Evolutionary conservation across 129 eudicot species (phyloP).

Genomic region (Glebionis coronaria): DNA sequence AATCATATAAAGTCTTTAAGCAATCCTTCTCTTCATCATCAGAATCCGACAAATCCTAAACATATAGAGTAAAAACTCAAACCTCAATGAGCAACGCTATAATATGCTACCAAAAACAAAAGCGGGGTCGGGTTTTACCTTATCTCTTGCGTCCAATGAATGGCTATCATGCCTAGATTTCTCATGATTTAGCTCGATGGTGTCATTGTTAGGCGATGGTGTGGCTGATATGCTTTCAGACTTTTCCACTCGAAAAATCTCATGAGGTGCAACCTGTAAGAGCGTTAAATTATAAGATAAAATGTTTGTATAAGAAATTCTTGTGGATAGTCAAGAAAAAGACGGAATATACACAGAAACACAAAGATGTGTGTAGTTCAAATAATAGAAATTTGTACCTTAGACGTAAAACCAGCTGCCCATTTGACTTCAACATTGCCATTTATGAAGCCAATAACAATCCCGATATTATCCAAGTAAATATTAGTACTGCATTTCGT

Average conservation of each 20-base stretch:
- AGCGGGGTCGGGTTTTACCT: slow-evolving; percentile 35
- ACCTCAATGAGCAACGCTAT: background rate
- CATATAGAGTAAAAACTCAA: slow-evolving; percentile 13
- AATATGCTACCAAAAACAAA: background rate
- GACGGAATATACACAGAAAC: background rate
- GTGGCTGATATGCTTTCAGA: slow-evolving; percentile 40
- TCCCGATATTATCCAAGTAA: slow-evolving; percentile 58
- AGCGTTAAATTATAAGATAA: slow-evolving; percentile 12
- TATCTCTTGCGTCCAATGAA: slow-evolving; percentile 25
- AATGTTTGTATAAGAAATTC: background rate
- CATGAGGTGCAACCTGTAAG: slow-evolving; percentile 63
- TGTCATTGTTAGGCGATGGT: slow-evolving; percentile 27
- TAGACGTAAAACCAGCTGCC: slow-evolving; percentile 62
- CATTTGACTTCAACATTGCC: slow-evolving; percentile 76
- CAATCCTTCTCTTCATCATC: slow-evolving; percentile 34
- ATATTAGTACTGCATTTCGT: slow-evolving; percentile 4
- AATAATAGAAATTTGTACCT: slow-evolving; percentile 42
- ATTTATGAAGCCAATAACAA: slow-evolving; percentile 51
- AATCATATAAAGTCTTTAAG: slow-evolving; percentile 30
- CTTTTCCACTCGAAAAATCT: slow-evolving; percentile 65
- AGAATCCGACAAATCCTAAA: slow-evolving; percentile 44
- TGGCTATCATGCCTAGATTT: slow-evolving; percentile 33
- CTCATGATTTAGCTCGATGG: slow-evolving; percentile 31
- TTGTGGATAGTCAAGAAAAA: background rate
- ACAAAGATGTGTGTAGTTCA: background rate